Percentiles rank a stretch among this genome's conserved stretches.
Evolutionary conservation across 306 rosid genomes (phyloP).

Genomic region (Neltuma alba): DNA sequence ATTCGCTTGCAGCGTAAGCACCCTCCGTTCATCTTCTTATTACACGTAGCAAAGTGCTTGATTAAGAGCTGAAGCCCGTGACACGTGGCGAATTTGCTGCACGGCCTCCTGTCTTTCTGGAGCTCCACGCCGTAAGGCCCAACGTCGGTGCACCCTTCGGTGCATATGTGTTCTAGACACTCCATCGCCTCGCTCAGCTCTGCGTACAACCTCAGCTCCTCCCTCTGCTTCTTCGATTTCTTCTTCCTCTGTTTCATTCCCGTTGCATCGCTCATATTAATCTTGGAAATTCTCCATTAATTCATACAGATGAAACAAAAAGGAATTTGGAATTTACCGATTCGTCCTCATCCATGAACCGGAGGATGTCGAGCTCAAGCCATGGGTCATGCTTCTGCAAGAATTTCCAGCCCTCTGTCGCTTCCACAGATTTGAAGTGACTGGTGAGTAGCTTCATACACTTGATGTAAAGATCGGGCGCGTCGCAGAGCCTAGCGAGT

Average conservation of each 20-base stretch:
- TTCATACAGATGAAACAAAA: neutral
- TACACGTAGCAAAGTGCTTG: conserved; percentile 75
- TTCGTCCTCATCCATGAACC: conserved; percentile 84
- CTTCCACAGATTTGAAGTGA: conserved; percentile 72
- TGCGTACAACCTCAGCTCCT: conserved; percentile 58
- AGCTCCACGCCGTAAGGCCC: conserved; percentile 68
- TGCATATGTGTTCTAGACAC: conserved; percentile 89
- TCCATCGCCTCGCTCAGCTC: conserved; percentile 94
- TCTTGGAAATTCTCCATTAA: too few relatives aligned
- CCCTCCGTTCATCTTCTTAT: conserved; percentile 53
- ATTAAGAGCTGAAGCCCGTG: conserved; percentile 74
- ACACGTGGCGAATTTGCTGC: conserved; percentile 69
- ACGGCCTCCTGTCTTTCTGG: conserved; percentile 55
- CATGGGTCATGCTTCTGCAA: conserved; percentile 74
- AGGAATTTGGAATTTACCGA: conserved; percentile 44
- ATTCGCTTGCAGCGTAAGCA: conserved; percentile 86
- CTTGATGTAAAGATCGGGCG: conserved; percentile 84
- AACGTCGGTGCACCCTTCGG: conserved; percentile 81
- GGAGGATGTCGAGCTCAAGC: conserved; percentile 82
- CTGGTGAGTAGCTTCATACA: conserved; percentile 66
- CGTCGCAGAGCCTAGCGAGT: conserved; percentile 86
- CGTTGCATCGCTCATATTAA: neutral
- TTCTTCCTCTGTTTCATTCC: conserved; percentile 63
- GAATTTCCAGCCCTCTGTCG: conserved; percentile 88
- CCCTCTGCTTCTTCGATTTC: conserved; percentile 58